Percentiles rank a stretch among this genome's conserved stretches.
Conservation (phyloP, 192 early-diverging fungal species). For the Backusella parvicylindrica region DNA sequence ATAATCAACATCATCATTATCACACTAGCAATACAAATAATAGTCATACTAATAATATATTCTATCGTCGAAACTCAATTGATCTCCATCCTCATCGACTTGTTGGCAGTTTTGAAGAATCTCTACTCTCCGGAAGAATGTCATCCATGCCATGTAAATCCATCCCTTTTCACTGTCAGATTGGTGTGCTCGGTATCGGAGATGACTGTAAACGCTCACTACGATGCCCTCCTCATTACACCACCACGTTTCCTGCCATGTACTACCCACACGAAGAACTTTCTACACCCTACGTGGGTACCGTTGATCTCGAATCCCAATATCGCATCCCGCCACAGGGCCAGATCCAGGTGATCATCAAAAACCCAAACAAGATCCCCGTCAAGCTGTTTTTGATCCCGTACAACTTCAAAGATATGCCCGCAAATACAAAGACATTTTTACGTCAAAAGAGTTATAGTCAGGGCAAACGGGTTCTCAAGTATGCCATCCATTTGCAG, state of each 20-base stretch:
- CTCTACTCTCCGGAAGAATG: conserved; percentile 73
- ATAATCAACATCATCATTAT: conserved; percentile 11
- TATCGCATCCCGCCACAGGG: conserved; percentile 70
- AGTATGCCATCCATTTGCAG: conserved; percentile 78
- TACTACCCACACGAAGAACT: conserved; percentile 46
- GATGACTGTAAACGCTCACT: conserved; percentile 45
- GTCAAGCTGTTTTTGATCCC: conserved; percentile 79
- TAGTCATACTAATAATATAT: neutral
- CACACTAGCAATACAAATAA: neutral
- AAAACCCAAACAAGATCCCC: conserved; percentile 71
- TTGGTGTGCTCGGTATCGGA: conserved; percentile 66
- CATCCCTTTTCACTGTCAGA: conserved; percentile 64
- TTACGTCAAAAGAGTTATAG: conserved; percentile 76
- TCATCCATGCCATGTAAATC: conserved; percentile 71
- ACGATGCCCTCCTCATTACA: conserved; percentile 64
- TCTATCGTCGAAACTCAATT: neutral
- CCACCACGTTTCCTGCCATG: conserved; percentile 62
- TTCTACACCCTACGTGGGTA: conserved; percentile 73
- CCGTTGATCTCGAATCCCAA: conserved; percentile 42
- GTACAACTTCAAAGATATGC: conserved; percentile 78
- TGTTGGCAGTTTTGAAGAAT: conserved; percentile 62
- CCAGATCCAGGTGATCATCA: conserved; percentile 79
- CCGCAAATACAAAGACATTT: conserved; percentile 66
- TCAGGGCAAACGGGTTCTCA: conserved; percentile 30
- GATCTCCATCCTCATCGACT: conserved; percentile 26